Evolutionary conservation across 2,329 filamentous ascomycete species (phyloP).

Genomic region (Tympanopsis confertula): DNA sequence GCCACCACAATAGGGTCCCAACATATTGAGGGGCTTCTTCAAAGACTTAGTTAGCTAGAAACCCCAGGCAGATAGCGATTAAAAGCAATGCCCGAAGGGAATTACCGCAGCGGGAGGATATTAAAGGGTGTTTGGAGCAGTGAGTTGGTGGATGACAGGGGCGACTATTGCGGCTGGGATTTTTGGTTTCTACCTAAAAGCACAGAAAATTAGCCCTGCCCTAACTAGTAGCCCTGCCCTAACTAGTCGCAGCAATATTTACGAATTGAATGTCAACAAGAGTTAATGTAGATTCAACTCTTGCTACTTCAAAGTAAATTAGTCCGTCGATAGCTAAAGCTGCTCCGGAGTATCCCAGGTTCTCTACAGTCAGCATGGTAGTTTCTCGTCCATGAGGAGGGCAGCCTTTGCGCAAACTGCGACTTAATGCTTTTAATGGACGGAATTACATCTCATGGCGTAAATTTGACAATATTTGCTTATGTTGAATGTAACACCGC

Average conservation of each 20-base stretch:
- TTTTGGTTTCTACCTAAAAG: background rate
- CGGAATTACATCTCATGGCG: too few relatives aligned
- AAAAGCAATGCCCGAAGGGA: background rate
- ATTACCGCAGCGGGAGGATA: background rate
- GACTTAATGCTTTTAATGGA: conserved; percentile 4
- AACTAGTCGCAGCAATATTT: too few relatives aligned
- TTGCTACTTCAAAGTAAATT: too few relatives aligned
- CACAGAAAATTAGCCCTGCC: too few relatives aligned
- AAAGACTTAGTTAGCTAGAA: background rate
- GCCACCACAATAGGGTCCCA: background rate
- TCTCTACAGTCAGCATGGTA: conserved; percentile 58
- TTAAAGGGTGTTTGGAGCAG: background rate
- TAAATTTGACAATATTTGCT: too few relatives aligned
- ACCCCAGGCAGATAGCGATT: background rate
- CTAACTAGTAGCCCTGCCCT: too few relatives aligned
- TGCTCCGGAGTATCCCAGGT: conserved; percentile 63
- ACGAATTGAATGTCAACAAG: too few relatives aligned
- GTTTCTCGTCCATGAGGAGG: conserved; percentile 66
- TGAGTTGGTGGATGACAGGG: background rate
- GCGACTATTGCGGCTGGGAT: background rate
- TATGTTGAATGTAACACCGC: too few relatives aligned
- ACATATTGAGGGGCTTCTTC: background rate
- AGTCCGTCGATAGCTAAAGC: conserved; percentile 70
- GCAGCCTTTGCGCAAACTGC: conserved; percentile 51
- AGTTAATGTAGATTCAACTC: too few relatives aligned